A percentile compares a stretch with the other conserved stretches of the same genome.
Evolutionary conservation across 768 basidiomycete species (phyloP).

Genomic region (Collybiopsis luxurians): DNA sequence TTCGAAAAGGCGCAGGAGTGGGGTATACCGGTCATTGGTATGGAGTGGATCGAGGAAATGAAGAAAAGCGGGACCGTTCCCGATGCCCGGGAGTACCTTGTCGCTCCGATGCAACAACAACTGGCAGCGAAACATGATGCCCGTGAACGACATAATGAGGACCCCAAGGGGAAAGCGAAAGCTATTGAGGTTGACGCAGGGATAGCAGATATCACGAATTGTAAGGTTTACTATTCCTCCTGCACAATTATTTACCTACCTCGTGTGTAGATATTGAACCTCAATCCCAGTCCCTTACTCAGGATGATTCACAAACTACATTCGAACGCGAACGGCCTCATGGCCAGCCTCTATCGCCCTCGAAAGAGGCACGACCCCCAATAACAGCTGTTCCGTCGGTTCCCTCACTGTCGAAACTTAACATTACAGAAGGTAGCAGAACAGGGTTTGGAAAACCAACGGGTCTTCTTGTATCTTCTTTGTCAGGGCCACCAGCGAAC

Average conservation of each 20-base stretch:
- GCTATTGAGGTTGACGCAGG: constrained; percentile 12
- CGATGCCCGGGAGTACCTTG: constrained; percentile 13
- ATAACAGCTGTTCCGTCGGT: not conserved
- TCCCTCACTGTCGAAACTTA: not conserved
- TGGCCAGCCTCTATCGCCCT: not conserved
- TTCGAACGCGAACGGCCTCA: not conserved
- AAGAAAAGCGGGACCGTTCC: constrained; percentile 51
- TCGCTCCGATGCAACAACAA: constrained; percentile 27
- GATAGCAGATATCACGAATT: constrained; percentile 48
- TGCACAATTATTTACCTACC: not conserved
- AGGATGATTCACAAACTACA: not conserved
- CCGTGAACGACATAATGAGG: constrained; percentile 16
- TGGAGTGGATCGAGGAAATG: constrained; percentile 68
- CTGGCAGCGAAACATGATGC: not conserved
- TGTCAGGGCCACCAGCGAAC: not conserved
- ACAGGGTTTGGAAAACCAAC: constrained; percentile 2
- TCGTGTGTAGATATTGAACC: not conserved
- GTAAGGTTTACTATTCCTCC: constrained; percentile 21
- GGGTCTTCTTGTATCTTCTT: not conserved
- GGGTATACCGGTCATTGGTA: constrained; percentile 68
- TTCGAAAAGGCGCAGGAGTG: constrained; percentile 78
- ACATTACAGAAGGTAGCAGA: not conserved
- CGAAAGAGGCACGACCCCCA: not conserved
- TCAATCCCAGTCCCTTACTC: constrained; percentile 4
- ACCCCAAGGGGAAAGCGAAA: constrained; percentile 23